Percentiles rank a stretch among this genome's conserved stretches.
phyloP scores from a whole-genome alignment of 2,329 filamentous ascomycete species.

The Beauveria varroae region DNA sequence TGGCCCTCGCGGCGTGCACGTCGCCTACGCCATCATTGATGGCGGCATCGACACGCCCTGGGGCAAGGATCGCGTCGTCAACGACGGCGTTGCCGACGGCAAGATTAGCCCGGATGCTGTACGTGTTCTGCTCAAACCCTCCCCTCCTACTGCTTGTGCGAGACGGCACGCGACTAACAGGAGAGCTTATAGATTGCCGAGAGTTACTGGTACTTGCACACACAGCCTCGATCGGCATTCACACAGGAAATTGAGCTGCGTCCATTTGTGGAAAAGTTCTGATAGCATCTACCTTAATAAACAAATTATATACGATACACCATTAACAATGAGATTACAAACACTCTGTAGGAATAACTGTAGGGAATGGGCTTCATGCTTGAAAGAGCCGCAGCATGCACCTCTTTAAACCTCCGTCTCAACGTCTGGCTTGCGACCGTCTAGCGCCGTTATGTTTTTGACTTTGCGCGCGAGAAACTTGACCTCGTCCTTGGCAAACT shows the following conservation, averaged over 20 bases:
- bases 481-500: conserved; percentile 83
- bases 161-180: background rate
- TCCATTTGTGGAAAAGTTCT: conserved; percentile 81
- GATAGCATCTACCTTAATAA: conserved; percentile 14
- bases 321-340: conserved; percentile 2
- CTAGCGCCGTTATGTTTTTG: conserved; percentile 67
- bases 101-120: conserved; percentile 72
- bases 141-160: background rate
- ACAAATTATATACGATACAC: background rate
- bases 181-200: conserved; percentile 63
- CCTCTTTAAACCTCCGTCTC: conserved; percentile 60
- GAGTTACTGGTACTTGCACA: conserved; percentile 76
- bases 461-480: conserved; percentile 70
- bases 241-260: conserved; percentile 76
- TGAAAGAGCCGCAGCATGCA: no score
- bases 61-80: conserved; percentile 45
- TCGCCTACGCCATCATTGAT: conserved; percentile 76
- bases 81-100: conserved; percentile 40
- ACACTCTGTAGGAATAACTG: background rate
- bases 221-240: conserved; percentile 70
- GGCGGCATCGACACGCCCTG: conserved; percentile 76
- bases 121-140: conserved; percentile 27
- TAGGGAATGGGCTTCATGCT: background rate
- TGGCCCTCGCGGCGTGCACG: conserved; percentile 74
- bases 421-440: conserved; percentile 77